phyloP scores from a whole-genome alignment of 352 stramenopile genomes.

The Pythium diclinum region DNA sequence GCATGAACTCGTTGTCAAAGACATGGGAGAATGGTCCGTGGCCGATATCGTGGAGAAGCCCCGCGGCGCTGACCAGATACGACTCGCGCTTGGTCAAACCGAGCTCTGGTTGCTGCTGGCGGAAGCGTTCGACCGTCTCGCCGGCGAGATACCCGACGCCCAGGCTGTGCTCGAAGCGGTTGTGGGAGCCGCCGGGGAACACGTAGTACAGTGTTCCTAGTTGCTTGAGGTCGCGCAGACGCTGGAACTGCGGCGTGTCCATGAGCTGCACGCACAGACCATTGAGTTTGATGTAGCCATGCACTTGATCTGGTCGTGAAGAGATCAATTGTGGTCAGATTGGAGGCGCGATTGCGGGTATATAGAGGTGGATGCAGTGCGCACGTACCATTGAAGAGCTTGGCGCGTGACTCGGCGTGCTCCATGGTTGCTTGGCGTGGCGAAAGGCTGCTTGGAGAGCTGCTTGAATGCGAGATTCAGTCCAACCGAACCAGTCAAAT shows the following conservation, averaged over 20 bases:
- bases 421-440: slow-evolving; percentile 2
- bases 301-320: slow-evolving; percentile 55
- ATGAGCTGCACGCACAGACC: slow-evolving; percentile 82
- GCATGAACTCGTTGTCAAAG: slow-evolving; percentile 92
- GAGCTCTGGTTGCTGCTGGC: slow-evolving; percentile 83
- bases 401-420: slow-evolving; percentile 26
- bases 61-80: slow-evolving; percentile 61
- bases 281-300: slow-evolving; percentile 80
- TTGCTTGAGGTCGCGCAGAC: slow-evolving; percentile 94
- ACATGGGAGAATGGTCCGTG: slow-evolving; percentile 96
- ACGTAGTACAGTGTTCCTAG: slow-evolving; percentile 89
- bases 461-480: not conserved
- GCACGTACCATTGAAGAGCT: slow-evolving; percentile 62
- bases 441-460: not conserved
- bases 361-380: not conserved
- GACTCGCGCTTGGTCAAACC: slow-evolving; percentile 88
- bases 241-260: slow-evolving; percentile 93
- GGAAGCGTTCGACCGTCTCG: slow-evolving; percentile 83
- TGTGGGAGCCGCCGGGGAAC: slow-evolving; percentile 89
- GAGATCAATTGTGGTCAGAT: slow-evolving; percentile 1
- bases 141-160: slow-evolving; percentile 94
- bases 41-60: slow-evolving; percentile 84
- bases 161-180: slow-evolving; percentile 95
- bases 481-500: not conserved
- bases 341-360: slow-evolving; percentile 4